Conservation (phyloP, 192 early-diverging fungal genomes). For the Borealophlyctis nickersoniae region DNA sequence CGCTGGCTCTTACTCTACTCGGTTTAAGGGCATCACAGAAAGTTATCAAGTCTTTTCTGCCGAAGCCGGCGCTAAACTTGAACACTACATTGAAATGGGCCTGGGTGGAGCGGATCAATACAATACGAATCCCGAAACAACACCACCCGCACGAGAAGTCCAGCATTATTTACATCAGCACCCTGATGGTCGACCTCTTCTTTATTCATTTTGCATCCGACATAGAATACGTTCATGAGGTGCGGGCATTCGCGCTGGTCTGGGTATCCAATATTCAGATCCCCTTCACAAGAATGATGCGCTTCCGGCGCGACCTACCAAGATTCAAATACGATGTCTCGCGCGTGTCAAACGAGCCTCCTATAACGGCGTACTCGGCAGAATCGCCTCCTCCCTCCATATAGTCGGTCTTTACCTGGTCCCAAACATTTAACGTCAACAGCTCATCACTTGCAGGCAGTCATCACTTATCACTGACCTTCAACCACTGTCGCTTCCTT, state of each 20-base stretch:
- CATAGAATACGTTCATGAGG: not conserved
- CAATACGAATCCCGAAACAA: no score
- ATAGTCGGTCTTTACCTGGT: not conserved
- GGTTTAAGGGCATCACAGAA: not conserved
- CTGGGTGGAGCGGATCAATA: not conserved
- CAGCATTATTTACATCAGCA: not conserved
- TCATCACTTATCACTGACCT: not conserved
- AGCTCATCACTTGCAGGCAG: not conserved
- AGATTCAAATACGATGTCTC: no score
- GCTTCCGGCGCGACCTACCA: no score
- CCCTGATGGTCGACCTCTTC: not conserved
- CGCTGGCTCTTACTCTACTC: not conserved
- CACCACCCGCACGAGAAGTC: not conserved
- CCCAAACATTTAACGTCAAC: not conserved
- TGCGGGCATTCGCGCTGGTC: not conserved
- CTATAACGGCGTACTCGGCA: not conserved
- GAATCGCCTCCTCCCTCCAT: not conserved
- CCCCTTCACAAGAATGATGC: no score
- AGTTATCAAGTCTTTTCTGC: not conserved
- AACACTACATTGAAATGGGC: not conserved
- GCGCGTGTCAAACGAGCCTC: not conserved
- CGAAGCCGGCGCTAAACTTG: not conserved
- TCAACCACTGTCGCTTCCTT: not conserved
- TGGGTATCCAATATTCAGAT: no score
- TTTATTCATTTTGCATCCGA: not conserved